These are phyloP conservation scores for Trametes versicolor DNA, from an alignment of 1,284 basidiomycete species.

Conservation along the genomic window DNA sequence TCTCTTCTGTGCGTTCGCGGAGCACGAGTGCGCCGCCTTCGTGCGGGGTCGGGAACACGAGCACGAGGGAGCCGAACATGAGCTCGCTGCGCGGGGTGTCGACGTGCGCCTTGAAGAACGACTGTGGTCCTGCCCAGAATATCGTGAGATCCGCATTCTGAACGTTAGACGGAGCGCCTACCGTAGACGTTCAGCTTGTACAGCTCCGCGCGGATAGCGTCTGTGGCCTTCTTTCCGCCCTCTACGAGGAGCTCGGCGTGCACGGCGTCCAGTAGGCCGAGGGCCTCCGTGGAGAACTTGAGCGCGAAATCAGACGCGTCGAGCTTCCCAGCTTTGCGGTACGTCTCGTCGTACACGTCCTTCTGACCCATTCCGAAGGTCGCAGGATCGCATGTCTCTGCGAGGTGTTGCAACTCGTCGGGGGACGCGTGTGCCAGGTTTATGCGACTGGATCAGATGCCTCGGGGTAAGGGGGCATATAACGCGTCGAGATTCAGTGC, in stretches of 20 bases:
- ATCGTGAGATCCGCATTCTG: neutral
- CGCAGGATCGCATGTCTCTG: slow-evolving; percentile 34
- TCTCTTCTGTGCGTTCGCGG: slow-evolving; percentile 38
- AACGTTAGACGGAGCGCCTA: neutral
- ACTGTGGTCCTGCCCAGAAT: slow-evolving; percentile 24
- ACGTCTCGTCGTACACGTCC: slow-evolving; percentile 39
- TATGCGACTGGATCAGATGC: slow-evolving; percentile 5
- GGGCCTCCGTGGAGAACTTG: slow-evolving; percentile 40
- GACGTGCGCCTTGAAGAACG: slow-evolving; percentile 42
- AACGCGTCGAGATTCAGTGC: neutral
- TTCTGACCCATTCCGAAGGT: slow-evolving; percentile 35
- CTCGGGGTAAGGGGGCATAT: neutral
- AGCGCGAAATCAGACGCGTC: slow-evolving; percentile 39
- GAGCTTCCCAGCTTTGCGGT: slow-evolving; percentile 41
- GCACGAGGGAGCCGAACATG: slow-evolving; percentile 55
- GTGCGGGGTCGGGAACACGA: slow-evolving; percentile 52
- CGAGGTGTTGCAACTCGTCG: slow-evolving; percentile 30
- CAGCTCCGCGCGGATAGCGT: slow-evolving; percentile 38
- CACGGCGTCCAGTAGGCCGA: slow-evolving; percentile 40
- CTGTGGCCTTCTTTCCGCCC: slow-evolving; percentile 18
- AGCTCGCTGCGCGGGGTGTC: slow-evolving; percentile 38
- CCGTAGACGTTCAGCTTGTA: slow-evolving; percentile 36
- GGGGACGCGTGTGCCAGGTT: slow-evolving; percentile 21
- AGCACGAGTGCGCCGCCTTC: slow-evolving; percentile 52
- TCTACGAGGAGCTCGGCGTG: slow-evolving; percentile 36